Conservation (phyloP, 495 filamentous ascomycete species). For the Talaromyces nanjingensis region DNA sequence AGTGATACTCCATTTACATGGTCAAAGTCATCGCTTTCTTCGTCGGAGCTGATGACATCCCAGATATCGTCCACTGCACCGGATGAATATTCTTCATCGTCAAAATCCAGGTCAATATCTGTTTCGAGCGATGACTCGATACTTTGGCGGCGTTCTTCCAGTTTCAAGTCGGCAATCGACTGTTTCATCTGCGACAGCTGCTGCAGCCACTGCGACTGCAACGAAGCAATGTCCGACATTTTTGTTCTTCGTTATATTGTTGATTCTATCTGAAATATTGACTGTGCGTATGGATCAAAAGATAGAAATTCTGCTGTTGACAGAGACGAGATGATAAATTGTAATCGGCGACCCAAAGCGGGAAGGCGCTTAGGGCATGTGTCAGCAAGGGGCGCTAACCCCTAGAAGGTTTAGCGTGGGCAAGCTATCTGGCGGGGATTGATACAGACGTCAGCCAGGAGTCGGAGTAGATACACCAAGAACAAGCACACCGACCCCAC, state of each 20-base stretch:
- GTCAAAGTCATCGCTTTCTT: conserved; percentile 44
- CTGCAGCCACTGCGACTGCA: conserved; percentile 62
- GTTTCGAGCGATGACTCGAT: conserved; percentile 42
- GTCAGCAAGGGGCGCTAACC: conserved; percentile 1
- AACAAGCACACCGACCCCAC: background rate
- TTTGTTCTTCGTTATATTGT: no score
- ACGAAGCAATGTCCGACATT: conserved; percentile 28
- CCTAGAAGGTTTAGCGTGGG: background rate
- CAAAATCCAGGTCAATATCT: conserved; percentile 52
- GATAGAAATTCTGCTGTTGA: background rate
- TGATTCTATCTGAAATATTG: no score
- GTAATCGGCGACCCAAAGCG: conserved; percentile 2
- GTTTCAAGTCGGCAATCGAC: conserved; percentile 62
- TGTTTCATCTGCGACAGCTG: conserved; percentile 66
- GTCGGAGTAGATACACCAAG: background rate
- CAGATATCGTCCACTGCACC: conserved; percentile 74
- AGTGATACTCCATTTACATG: conserved; percentile 21
- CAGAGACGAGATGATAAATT: background rate
- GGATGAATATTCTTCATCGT: conserved; percentile 55
- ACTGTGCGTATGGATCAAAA: no score
- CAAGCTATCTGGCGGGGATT: background rate
- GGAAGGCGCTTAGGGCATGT: conserved; percentile 1
- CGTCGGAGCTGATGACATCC: conserved; percentile 75
- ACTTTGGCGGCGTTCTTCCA: conserved; percentile 39
- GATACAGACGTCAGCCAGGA: conserved; percentile 5